Conservation (phyloP, 306 rosid species). For the Trifolium dubium region DNA sequence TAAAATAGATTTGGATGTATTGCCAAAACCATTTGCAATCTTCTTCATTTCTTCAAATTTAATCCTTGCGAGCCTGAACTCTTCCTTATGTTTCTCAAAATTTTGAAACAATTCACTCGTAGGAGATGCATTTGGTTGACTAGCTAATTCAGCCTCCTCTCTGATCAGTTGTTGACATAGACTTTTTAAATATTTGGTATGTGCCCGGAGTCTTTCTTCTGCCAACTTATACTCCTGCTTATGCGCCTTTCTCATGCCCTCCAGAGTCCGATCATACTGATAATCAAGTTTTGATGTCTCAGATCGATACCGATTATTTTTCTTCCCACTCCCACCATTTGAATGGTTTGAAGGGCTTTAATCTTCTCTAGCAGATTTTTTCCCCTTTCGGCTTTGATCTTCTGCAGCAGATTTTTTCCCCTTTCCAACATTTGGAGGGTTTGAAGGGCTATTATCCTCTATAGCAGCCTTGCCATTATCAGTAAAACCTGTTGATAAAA, state of each 20-base stretch:
- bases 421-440: background rate
- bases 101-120: slow-evolving; percentile 40
- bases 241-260: slow-evolving; percentile 60
- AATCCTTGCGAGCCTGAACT: slow-evolving; percentile 52
- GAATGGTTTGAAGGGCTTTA: slow-evolving; percentile 22
- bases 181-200: slow-evolving; percentile 53
- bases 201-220: slow-evolving; percentile 58
- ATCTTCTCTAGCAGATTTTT: background rate
- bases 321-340: slow-evolving; percentile 14
- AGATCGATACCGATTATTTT: slow-evolving; percentile 39
- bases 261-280: slow-evolving; percentile 58
- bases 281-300: slow-evolving; percentile 49
- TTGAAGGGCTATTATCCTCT: slow-evolving; percentile 31
- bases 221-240: slow-evolving; percentile 60
- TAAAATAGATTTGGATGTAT: slow-evolving; percentile 51
- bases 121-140: slow-evolving; percentile 41
- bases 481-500: slow-evolving; percentile 44
- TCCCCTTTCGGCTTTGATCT: background rate
- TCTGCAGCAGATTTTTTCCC: slow-evolving; percentile 19
- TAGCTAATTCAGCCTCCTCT: slow-evolving; percentile 58
- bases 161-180: slow-evolving; percentile 61
- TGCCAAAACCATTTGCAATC: slow-evolving; percentile 69
- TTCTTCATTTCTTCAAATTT: slow-evolving; percentile 67
- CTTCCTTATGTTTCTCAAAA: slow-evolving; percentile 57
- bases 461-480: slow-evolving; percentile 29